Conservation (phyloP, 192 early-diverging fungal species). For the Coemansia sp. region DNA sequence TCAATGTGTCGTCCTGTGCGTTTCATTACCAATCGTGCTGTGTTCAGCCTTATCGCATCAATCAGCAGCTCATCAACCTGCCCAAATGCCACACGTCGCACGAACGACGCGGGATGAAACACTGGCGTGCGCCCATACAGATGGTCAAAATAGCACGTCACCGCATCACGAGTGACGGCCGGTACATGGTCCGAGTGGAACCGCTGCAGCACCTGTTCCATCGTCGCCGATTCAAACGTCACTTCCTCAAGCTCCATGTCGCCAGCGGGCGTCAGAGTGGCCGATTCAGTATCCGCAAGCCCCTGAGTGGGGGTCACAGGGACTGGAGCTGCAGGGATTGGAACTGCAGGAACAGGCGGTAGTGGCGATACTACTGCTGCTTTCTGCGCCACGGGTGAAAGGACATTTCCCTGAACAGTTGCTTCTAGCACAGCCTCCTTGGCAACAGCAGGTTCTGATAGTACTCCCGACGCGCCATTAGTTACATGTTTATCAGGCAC, state of each 20-base stretch:
- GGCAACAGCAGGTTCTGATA: not conserved
- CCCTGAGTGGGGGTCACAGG: not conserved
- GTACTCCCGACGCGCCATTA: not conserved
- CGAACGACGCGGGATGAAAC: conserved; percentile 50
- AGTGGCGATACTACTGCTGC: not conserved
- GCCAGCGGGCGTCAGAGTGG: not conserved
- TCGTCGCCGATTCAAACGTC: conserved; percentile 19
- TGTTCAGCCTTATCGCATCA: conserved; percentile 42
- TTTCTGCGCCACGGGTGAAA: not conserved
- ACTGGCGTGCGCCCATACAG: conserved; percentile 46
- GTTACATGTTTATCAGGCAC: not conserved
- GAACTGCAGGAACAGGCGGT: not conserved
- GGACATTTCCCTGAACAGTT: not conserved
- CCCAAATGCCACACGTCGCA: conserved; percentile 37
- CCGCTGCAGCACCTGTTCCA: conserved; percentile 36
- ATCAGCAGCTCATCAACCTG: conserved; percentile 38
- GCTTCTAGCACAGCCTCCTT: not conserved
- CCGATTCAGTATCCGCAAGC: not conserved
- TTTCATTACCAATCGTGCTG: conserved; percentile 27
- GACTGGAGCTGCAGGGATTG: not conserved
- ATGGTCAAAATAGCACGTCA: conserved; percentile 46
- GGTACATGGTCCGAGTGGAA: conserved; percentile 35
- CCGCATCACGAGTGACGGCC: conserved; percentile 30
- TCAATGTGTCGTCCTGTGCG: conserved; percentile 31
- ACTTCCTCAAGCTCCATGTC: not conserved